These are phyloP conservation scores for Coix lacrymajobi DNA, from an alignment of 176 grass and related monocot species.

Conservation along the genomic window DNA sequence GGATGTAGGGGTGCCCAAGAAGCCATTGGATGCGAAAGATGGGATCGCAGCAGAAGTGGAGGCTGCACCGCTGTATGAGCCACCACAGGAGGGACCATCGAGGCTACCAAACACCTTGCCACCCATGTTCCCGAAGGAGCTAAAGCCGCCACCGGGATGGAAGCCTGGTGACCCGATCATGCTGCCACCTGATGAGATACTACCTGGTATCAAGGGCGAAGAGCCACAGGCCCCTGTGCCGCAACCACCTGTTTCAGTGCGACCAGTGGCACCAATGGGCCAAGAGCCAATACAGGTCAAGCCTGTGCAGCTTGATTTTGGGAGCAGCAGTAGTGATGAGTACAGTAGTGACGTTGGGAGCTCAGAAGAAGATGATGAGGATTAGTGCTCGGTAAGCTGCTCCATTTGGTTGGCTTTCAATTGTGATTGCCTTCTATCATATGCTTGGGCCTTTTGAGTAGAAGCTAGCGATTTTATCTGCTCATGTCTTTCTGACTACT, in stretches of 20 bases:
- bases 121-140: slow-evolving; percentile 47
- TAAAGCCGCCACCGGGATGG: slow-evolving; percentile 74
- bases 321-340: slow-evolving; percentile 75
- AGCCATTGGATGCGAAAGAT: slow-evolving; percentile 54
- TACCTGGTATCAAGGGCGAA: slow-evolving; percentile 50
- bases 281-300: slow-evolving; percentile 53
- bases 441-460: not conserved
- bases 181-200: slow-evolving; percentile 45
- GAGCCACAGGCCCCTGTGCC: slow-evolving; percentile 30
- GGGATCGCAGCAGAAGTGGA: slow-evolving; percentile 29
- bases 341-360: slow-evolving; percentile 80
- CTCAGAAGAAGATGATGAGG: slow-evolving; percentile 97
- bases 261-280: slow-evolving; percentile 21
- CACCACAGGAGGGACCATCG: slow-evolving; percentile 47
- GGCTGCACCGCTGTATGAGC: slow-evolving; percentile 38
- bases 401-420: not conserved
- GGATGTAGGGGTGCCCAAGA: slow-evolving; percentile 87
- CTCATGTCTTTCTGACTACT: not conserved
- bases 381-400: slow-evolving; percentile 52
- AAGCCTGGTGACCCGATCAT: slow-evolving; percentile 83
- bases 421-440: not conserved
- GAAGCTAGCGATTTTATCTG: not conserved
- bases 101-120: slow-evolving; percentile 65
- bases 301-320: slow-evolving; percentile 78
- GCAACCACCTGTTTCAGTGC: not conserved